A percentile compares a stretch with the other conserved stretches of the same genome.
phyloP scores from a whole-genome alignment of 805 yeast genomes.

The Hanseniaspora occidentalis region DNA sequence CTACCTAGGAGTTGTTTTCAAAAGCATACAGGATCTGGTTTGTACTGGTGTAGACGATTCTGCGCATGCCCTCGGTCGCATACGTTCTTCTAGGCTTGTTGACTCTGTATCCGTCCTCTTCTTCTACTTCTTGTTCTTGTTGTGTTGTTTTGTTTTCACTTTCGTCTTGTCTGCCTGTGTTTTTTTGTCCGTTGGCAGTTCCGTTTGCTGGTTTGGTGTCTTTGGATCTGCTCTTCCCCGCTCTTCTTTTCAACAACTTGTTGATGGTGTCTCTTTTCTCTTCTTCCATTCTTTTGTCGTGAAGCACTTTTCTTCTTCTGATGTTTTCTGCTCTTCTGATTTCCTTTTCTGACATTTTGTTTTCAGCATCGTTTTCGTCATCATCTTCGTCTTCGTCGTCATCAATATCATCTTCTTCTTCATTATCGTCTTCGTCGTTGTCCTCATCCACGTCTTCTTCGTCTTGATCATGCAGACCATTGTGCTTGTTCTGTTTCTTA shows the following conservation, averaged over 20 bases:
- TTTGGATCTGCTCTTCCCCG: conserved; percentile 47
- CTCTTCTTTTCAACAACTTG: conserved; percentile 72
- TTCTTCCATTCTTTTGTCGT: conserved; percentile 73
- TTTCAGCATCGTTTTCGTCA: conserved; percentile 25
- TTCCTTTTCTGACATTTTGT: conserved; percentile 71
- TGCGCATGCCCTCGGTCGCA: conserved; percentile 15
- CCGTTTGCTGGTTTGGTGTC: conserved; percentile 4
- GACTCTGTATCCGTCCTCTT: conserved; percentile 9
- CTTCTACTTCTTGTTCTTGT: conserved; percentile 11
- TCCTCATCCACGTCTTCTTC: conserved; percentile 7
- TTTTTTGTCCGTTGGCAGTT: neutral
- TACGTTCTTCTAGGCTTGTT: conserved; percentile 22
- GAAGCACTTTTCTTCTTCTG: conserved; percentile 73
- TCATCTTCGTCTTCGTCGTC: conserved; percentile 12
- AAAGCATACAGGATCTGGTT: neutral
- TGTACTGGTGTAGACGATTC: conserved; percentile 2
- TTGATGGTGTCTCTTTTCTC: conserved; percentile 89
- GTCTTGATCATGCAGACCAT: neutral
- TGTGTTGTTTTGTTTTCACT: conserved; percentile 8
- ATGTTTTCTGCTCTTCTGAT: conserved; percentile 78
- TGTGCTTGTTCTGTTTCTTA: neutral
- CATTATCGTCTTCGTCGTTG: conserved; percentile 7
- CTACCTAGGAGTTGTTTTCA: neutral
- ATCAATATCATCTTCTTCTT: conserved; percentile 13
- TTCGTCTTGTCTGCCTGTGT: conserved; percentile 11